Evolutionary conservation across 2,329 filamentous ascomycete genomes (phyloP).

Genomic region (Botrytis hyacinthi): DNA sequence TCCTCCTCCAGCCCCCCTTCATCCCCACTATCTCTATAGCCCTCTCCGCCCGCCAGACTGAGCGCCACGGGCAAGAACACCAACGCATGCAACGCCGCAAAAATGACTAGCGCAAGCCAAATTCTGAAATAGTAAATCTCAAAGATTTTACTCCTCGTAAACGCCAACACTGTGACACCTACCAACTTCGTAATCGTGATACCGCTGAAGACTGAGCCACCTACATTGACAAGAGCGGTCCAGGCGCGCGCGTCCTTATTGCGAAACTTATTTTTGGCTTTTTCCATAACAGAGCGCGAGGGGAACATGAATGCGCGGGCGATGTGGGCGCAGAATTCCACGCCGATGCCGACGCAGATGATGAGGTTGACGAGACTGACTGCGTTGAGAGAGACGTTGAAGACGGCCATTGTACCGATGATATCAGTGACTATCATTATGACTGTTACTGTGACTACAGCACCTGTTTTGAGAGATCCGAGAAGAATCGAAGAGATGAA

Average conservation of each 20-base stretch:
- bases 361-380: constrained; percentile 94
- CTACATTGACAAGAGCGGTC: constrained; percentile 92
- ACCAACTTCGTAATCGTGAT: constrained; percentile 96
- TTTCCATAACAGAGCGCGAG: constrained; percentile 75
- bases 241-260: constrained; percentile 83
- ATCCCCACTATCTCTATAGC: constrained; percentile 82
- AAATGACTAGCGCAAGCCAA: constrained; percentile 87
- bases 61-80: constrained; percentile 89
- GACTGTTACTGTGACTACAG: constrained; percentile 82
- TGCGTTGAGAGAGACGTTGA: constrained; percentile 87
- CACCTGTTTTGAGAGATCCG: constrained; percentile 77
- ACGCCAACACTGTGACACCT: constrained; percentile 87
- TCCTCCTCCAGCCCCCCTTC: constrained; percentile 90
- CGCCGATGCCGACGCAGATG: constrained; percentile 93
- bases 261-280: constrained; percentile 72
- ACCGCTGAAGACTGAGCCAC: constrained; percentile 89
- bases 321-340: constrained; percentile 97
- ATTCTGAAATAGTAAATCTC: constrained; percentile 99
- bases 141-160: constrained; percentile 96
- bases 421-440: constrained; percentile 94
- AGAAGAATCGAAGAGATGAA: constrained; percentile 75
- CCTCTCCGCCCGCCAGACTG: constrained; percentile 79
- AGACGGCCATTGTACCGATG: constrained; percentile 89
- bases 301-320: constrained; percentile 96
- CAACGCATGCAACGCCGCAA: constrained; percentile 84